A percentile compares a stretch with the other conserved stretches of the same genome.
phyloP scores from a whole-genome alignment of 2,329 filamentous ascomycete genomes.

The Talaromyces amestolkiae region DNA sequence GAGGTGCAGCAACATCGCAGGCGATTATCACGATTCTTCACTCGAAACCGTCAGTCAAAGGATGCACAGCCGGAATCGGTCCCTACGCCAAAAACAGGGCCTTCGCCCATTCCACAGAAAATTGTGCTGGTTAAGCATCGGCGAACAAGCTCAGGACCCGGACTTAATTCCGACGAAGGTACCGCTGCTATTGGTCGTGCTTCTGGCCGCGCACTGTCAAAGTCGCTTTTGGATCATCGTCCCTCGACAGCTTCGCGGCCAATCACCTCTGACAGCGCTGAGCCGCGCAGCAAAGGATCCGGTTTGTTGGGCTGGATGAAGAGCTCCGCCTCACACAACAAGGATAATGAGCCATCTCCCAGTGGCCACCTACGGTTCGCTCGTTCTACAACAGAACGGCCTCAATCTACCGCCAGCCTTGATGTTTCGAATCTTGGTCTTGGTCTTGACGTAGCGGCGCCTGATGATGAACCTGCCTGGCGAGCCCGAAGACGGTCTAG shows the following conservation, averaged over 20 bases:
- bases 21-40: conserved; percentile 38
- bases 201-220: conserved; percentile 23
- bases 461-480: conserved; percentile 19
- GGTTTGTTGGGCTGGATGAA: conserved; percentile 44
- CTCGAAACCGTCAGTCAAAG: conserved; percentile 24
- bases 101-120: conserved; percentile 12
- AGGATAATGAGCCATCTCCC: conserved; percentile 11
- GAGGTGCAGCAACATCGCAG: conserved; percentile 29
- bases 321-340: conserved; percentile 24
- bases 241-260: conserved; percentile 24
- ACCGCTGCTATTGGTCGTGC: background rate
- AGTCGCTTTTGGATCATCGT: conserved; percentile 30
- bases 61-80: background rate
- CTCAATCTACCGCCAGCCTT: conserved; percentile 15
- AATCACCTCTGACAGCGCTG: conserved; percentile 30
- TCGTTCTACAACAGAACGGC: conserved; percentile 16
- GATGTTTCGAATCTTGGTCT: conserved; percentile 8
- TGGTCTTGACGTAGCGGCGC: background rate
- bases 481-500: conserved; percentile 20
- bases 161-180: conserved; percentile 5
- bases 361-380: background rate
- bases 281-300: conserved; percentile 39
- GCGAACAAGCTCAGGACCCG: conserved; percentile 16
- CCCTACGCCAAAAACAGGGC: background rate
- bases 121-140: conserved; percentile 13